A percentile compares a stretch with the other conserved stretches of the same genome.
Conservation (phyloP, 805 yeast species). For the Yarrowia sp. region DNA sequence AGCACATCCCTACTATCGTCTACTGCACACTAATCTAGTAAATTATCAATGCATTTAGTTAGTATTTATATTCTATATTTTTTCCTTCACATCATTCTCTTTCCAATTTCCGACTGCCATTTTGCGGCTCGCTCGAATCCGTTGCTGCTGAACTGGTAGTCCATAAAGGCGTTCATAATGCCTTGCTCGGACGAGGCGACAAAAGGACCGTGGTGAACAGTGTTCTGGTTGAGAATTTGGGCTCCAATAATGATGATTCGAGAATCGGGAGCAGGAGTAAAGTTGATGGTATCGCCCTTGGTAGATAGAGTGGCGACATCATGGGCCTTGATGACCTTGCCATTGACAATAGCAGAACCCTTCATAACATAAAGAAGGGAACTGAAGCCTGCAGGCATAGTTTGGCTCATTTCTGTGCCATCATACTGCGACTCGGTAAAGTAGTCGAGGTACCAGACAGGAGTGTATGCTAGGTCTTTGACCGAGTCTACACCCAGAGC, state of each 20-base stretch:
- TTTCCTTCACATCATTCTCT: conserved; percentile 31
- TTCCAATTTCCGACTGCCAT: conserved; percentile 34
- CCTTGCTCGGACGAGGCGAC: conserved; percentile 69
- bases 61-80: conserved; percentile 11
- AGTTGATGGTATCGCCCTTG: not conserved
- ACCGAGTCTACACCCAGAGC: conserved; percentile 69
- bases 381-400: not conserved
- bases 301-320: not conserved
- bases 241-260: too few relatives aligned
- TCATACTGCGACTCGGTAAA: conserved; percentile 48
- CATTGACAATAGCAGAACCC: not conserved
- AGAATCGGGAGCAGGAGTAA: not conserved
- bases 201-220: conserved; percentile 88
- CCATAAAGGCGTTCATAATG: conserved; percentile 66
- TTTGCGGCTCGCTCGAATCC: conserved; percentile 37
- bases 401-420: not conserved
- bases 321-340: not conserved
- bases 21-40: too few relatives aligned
- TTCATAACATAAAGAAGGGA: too few relatives aligned
- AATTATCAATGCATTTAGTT: too few relatives aligned
- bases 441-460: too few relatives aligned
- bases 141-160: too few relatives aligned
- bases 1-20: too few relatives aligned
- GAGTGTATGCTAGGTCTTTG: conserved; percentile 74
- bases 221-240: not conserved